Conservation (phyloP, 1,139 yeast genomes). For the Yamadazyma sp. region DNA sequence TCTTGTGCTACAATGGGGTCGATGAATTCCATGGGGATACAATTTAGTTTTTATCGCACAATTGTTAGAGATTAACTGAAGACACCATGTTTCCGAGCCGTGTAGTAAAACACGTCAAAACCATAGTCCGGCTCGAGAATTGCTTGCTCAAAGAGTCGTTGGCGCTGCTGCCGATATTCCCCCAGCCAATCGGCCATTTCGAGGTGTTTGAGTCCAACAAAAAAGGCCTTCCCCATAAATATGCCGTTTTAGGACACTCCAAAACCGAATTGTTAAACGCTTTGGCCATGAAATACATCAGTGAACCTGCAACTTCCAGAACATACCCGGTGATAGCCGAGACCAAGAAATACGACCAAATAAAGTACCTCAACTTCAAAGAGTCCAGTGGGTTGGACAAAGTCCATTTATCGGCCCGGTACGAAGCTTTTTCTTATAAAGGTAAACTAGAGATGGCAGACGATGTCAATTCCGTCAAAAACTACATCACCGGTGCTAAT, state of each 20-base stretch:
- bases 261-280: constrained; percentile 35
- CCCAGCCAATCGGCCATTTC: constrained; percentile 27
- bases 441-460: constrained; percentile 59
- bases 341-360: constrained; percentile 19
- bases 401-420: constrained; percentile 84
- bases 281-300: constrained; percentile 39
- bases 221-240: constrained; percentile 20
- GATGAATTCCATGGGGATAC: constrained; percentile 28
- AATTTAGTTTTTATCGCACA: not conserved
- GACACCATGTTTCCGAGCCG: not conserved
- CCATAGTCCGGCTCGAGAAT: constrained; percentile 13
- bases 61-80: not conserved
- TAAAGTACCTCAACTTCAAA: constrained; percentile 58
- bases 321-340: constrained; percentile 52
- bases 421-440: constrained; percentile 68
- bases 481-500: constrained; percentile 52
- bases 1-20: constrained; percentile 30
- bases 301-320: constrained; percentile 55
- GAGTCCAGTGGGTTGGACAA: constrained; percentile 56
- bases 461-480: constrained; percentile 70
- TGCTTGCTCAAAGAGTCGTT: constrained; percentile 12
- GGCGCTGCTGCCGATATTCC: constrained; percentile 10
- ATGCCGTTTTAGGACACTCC: constrained; percentile 38
- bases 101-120: not conserved
- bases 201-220: constrained; percentile 21